Evolutionary conservation across 208 protist genomes (phyloP).

Genomic region (Trypanosoma lewisi): DNA sequence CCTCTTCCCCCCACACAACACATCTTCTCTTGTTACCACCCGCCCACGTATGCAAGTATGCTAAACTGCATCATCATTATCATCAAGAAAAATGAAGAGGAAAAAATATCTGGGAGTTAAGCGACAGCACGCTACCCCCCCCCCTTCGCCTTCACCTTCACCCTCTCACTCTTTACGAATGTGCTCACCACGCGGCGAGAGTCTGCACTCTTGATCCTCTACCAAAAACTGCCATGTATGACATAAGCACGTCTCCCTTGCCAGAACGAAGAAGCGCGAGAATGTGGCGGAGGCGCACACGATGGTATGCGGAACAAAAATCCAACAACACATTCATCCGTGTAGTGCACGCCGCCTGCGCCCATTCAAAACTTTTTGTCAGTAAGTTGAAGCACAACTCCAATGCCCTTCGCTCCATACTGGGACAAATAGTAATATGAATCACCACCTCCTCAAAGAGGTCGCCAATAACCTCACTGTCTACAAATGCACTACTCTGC

Average conservation of each 20-base stretch:
- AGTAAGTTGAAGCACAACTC: constrained; percentile 56
- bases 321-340: constrained; percentile 54
- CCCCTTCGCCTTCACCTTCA: no score
- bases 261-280: constrained; percentile 43
- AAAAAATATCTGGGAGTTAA: no score
- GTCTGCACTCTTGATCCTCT: constrained; percentile 38
- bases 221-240: constrained; percentile 72
- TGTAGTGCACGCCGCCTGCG: constrained; percentile 36
- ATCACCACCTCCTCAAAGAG: constrained; percentile 69
- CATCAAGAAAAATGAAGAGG: no score
- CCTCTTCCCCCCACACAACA: no score
- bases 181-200: constrained; percentile 55
- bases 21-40: no score
- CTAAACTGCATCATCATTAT: no score
- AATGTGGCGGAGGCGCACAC: constrained; percentile 81
- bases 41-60: no score
- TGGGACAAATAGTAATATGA: constrained; percentile 45
- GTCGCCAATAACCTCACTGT: constrained; percentile 30
- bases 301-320: constrained; percentile 83
- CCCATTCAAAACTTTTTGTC: constrained; percentile 42
- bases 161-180: no score
- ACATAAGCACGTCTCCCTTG: constrained; percentile 35
- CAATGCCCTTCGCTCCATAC: constrained; percentile 44
- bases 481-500: constrained; percentile 28
- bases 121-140: no score